These are phyloP conservation scores for Floccularia luteovirens DNA, from an alignment of 768 basidiomycete genomes.

Conservation along the genomic window DNA sequence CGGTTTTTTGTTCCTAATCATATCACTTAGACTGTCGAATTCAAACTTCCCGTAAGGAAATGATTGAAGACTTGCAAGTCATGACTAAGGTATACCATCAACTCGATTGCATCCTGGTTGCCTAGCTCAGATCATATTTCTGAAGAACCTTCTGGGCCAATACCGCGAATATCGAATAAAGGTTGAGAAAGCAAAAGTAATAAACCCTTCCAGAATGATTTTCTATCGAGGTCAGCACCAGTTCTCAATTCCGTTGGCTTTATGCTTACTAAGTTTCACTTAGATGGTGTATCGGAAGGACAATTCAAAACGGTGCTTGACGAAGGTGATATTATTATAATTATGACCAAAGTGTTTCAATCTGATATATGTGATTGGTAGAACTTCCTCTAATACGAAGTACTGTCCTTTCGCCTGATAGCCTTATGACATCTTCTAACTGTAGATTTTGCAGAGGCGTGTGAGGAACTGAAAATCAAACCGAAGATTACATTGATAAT, in stretches of 20 bases:
- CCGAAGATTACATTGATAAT: slow-evolving; percentile 61
- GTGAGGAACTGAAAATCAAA: slow-evolving; percentile 37
- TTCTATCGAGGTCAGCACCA: slow-evolving; percentile 58
- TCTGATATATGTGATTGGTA: too few relatives aligned
- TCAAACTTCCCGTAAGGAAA: slow-evolving; percentile 65
- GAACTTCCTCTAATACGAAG: slow-evolving; percentile 47
- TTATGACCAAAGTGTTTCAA: too few relatives aligned
- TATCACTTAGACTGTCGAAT: slow-evolving; percentile 42
- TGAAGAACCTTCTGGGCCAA: too few relatives aligned
- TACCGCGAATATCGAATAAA: too few relatives aligned
- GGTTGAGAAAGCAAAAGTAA: too few relatives aligned
- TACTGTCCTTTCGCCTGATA: slow-evolving; percentile 12
- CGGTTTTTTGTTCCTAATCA: not conserved
- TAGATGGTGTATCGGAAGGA: slow-evolving; percentile 50
- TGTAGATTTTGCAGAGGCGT: slow-evolving; percentile 37
- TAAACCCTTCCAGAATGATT: slow-evolving; percentile 65
- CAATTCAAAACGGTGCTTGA: slow-evolving; percentile 48
- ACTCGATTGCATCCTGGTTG: too few relatives aligned
- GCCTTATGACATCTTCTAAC: slow-evolving; percentile 2
- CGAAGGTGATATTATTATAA: slow-evolving; percentile 6
- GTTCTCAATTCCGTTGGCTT: slow-evolving; percentile 1
- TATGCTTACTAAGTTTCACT: slow-evolving; percentile 10
- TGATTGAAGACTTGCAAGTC: slow-evolving; percentile 60
- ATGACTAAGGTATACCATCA: slow-evolving; percentile 51
- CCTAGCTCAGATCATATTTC: too few relatives aligned